Base-by-base conservation (phyloP, 345 rosid genomes). In the Populus tremula region DNA sequence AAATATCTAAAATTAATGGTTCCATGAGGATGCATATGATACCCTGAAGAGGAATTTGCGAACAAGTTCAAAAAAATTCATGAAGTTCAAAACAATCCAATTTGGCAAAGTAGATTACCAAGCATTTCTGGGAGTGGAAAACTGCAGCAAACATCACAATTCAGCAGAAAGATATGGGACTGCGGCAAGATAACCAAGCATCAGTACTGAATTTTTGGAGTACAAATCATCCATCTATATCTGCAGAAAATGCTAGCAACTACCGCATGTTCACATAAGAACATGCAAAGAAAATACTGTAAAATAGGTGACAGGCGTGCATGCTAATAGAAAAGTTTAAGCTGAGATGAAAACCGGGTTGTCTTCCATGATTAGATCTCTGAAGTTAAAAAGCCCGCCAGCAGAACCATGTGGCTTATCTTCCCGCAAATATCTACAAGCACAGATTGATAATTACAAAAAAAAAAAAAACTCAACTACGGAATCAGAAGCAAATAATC, bases 141-240 rank as follows among this genome's bases (percentile, higher is more conserved):
- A 85, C 84, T 89, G 86, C 98, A 94, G 85, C 98, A 94, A 82
- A 94, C 96, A 83, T 92, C 97, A 77, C 95, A 92, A 72, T 92
- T 94, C 70, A 94, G 80, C 78, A 94, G 86, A 81, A 91, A 88
- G 75, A 93, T 84, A 78, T 92, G 94, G 7, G 97, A 87, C 97
- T 92, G 87, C 83, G 79, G 71, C 43, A 75, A 70, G 29, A 74
- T 53, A 81, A 76, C 61, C 73, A 76, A 49, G 33, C 17, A 25
- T 59, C 41, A 75, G 6, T 35, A 41, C 10, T 39, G 59, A 18
- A 13, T 53, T 43, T 43, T 67, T 62, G 2, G 29, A 27, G 56
- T 47, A 45, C 49, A 29, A 72, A 7, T 39, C 75, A 68, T 27
- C 27, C 36, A 43, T 72, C 75, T 64, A 3, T 20, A 53, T 72